Base-by-base conservation (phyloP, 192 early-diverging fungal genomes). In the Coemansia sp. region DNA sequence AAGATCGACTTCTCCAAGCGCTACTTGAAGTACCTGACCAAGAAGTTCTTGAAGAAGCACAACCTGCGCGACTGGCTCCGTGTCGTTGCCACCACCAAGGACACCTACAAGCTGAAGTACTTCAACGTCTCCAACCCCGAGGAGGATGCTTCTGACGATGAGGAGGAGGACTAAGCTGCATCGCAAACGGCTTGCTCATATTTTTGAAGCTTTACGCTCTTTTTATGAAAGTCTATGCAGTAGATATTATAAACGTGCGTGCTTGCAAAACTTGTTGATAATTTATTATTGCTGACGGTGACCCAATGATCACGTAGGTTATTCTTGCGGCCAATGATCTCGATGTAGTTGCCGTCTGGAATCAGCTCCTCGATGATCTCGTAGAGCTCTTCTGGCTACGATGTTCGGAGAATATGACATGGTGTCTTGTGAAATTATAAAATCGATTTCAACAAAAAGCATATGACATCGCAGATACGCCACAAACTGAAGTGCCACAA, bases 41-140 rank as follows among this genome's bases (percentile, higher is more conserved):
- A 99, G 93, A 97, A 97, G 91, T 99, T 95, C 93, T 89, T 99
- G 87, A 99, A 99, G 95, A 97, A 99, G 94, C 88, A 97, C 91
- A 90, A 92, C 84, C 92, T 99, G 87, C 92, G 95, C 82, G 97
- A 99, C 89, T 98, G 92, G 92, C 88, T 99, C 80, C 96, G 97
- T 87, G 97, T 98, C 79, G 88, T 97, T 84, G 87, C 94, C 77
- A 85, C 88, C 73, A 80, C 85, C 90, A 95, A 96, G 91, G 82
- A 87, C 70, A 88, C 94, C 71, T 99, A 96, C 90, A 91, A 95
- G 88, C 92, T 99, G 86, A 88, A 90, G 71, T 99, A 98, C 93
- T 97, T 85, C 74, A 85, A 85, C 74, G 63, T 85, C 68, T 71
- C 78, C 59, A 85, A 80, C 78, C 63, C 79, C 63, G 82, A 66